phyloP scores from a whole-genome alignment of 1,139 yeast genomes.

The Meyerozyma carpophila region DNA sequence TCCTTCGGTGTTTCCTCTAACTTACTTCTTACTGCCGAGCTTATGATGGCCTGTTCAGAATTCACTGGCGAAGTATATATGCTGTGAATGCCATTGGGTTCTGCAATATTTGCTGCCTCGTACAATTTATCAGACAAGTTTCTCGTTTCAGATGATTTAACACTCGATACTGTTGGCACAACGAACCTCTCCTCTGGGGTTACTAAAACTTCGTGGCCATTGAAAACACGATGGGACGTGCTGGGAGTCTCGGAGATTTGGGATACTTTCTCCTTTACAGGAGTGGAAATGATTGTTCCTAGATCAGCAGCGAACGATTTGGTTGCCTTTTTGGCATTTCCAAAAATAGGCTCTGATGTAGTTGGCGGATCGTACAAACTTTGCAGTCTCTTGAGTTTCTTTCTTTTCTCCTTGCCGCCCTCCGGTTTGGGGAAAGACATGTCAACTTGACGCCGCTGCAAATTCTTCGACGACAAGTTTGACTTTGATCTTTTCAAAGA shows the following conservation, averaged over 20 bases:
- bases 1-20: not conserved
- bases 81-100: not conserved
- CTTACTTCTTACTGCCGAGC: conserved; percentile 2
- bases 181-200: conserved; percentile 8
- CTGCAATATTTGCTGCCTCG: not conserved
- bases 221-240: conserved; percentile 3
- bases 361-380: conserved; percentile 8
- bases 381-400: conserved; percentile 5
- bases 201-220: conserved; percentile 1
- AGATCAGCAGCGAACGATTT: not conserved
- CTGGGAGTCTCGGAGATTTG: conserved; percentile 1
- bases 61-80: not conserved
- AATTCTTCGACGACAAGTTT: conserved; percentile 30
- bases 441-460: conserved; percentile 46
- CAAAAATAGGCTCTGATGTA: conserved; percentile 18
- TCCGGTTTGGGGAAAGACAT: conserved; percentile 18
- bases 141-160: not conserved
- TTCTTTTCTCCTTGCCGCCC: conserved; percentile 4
- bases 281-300: conserved; percentile 4
- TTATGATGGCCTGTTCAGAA: conserved; percentile 1
- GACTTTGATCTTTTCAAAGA: conserved; percentile 39
- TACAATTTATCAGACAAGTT: not conserved
- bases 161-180: conserved; percentile 1
- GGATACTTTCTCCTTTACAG: conserved; percentile 4
- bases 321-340: conserved; percentile 21